Conservation (phyloP, 257 asterid genomes). For the Solanum rostratum region DNA sequence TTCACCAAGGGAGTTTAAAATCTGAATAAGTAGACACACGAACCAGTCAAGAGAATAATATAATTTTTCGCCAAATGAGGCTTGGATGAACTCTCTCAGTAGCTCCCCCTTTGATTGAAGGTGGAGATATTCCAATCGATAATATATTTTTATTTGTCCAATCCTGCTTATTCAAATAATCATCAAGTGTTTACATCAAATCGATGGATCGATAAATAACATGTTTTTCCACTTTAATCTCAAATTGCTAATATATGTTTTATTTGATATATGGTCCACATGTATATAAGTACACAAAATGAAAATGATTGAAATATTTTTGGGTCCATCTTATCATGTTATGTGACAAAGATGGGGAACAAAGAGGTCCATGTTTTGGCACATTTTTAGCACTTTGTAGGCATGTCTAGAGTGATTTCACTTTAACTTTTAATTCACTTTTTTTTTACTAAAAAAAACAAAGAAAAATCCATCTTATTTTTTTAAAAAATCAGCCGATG, state of each 20-base stretch:
- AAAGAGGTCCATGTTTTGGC: not conserved
- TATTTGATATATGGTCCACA: not conserved
- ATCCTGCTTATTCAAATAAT: not conserved
- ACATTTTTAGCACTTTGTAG: not conserved
- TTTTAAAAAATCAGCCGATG: fast-evolving
- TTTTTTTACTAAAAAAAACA: not conserved
- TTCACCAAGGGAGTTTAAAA: too few species aligned
- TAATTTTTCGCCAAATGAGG: too few species aligned
- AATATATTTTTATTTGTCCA: not conserved
- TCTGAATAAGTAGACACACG: too few species aligned
- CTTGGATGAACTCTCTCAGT: too few species aligned
- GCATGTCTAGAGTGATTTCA: not conserved
- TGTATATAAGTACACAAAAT: not conserved
- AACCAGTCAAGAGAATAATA: too few species aligned
- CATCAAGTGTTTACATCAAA: not conserved
- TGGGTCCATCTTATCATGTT: not conserved
- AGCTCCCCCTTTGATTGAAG: not conserved
- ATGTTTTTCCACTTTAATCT: too few species aligned
- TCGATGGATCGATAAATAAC: not conserved
- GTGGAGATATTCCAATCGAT: not conserved
- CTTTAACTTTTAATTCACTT: not conserved
- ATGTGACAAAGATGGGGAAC: not conserved
- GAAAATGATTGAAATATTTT: not conserved
- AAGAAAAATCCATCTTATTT: not conserved
- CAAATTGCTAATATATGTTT: not conserved